phyloP scores from a whole-genome alignment of 192 early-diverging fungal genomes.

The Coemansia sp. region DNA sequence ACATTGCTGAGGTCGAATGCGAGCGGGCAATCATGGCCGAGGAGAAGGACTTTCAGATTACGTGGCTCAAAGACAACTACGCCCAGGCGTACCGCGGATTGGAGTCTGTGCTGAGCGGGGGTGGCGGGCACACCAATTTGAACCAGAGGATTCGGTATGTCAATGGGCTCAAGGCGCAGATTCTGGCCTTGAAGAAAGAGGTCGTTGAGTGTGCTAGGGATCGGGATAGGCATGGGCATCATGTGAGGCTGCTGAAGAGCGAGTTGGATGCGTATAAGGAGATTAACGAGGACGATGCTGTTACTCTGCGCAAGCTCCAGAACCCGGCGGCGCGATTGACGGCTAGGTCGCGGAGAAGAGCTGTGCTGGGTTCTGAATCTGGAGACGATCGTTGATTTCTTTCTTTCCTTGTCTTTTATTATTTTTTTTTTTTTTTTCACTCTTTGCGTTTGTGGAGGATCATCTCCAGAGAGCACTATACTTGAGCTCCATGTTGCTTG shows the following conservation, averaged over 20 bases:
- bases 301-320: slow-evolving; percentile 8
- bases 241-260: slow-evolving; percentile 27
- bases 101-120: slow-evolving; percentile 26
- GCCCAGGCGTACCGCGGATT: slow-evolving; percentile 41
- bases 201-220: slow-evolving; percentile 35
- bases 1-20: slow-evolving; percentile 37
- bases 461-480: neutral
- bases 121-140: slow-evolving; percentile 40
- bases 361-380: neutral
- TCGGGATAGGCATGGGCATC: slow-evolving; percentile 27
- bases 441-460: neutral
- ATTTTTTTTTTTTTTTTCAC: slow-evolving; percentile 6
- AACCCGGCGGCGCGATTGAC: neutral
- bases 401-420: neutral
- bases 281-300: slow-evolving; percentile 36
- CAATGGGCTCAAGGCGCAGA: slow-evolving; percentile 43
- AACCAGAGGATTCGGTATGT: slow-evolving; percentile 51
- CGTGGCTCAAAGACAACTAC: slow-evolving; percentile 53
- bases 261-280: slow-evolving; percentile 52
- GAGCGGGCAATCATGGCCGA: slow-evolving; percentile 48
- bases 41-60: slow-evolving; percentile 48
- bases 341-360: neutral
- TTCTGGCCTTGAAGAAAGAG: slow-evolving; percentile 44
- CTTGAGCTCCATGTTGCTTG: neutral
- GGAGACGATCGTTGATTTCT: slow-evolving; percentile 13